A percentile compares a stretch with the other conserved stretches of the same genome.
Evolutionary conservation across 768 basidiomycete species (phyloP).

Genomic region (Kwoniella pini): DNA sequence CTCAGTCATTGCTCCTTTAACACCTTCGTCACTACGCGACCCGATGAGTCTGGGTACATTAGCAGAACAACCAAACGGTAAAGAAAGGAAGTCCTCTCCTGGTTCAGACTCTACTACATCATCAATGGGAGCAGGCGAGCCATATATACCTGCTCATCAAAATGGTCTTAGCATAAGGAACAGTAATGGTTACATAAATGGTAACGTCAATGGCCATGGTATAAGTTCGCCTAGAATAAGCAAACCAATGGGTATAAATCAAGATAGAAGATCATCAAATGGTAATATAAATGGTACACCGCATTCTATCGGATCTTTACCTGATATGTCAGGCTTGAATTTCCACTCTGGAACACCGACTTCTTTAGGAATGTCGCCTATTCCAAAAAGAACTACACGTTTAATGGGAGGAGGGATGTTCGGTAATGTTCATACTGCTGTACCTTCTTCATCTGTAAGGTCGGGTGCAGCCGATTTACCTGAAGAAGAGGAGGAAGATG

Average conservation of each 20-base stretch:
- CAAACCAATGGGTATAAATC: constrained; percentile 18
- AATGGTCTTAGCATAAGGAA: constrained; percentile 9
- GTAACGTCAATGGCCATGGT: no score
- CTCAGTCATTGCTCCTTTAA: constrained; percentile 41
- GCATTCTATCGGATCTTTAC: constrained; percentile 31
- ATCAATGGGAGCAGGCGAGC: constrained; percentile 43
- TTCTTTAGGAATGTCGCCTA: constrained; percentile 22
- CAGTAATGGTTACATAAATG: not conserved
- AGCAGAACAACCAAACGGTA: constrained; percentile 15
- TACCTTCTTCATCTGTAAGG: not conserved
- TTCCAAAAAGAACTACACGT: constrained; percentile 27
- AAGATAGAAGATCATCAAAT: constrained; percentile 14
- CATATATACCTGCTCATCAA: constrained; percentile 15
- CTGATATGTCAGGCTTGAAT: constrained; percentile 34
- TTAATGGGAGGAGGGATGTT: constrained; percentile 47
- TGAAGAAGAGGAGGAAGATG: constrained; percentile 43
- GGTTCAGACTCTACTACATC: constrained; percentile 48
- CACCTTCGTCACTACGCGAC: constrained; percentile 41
- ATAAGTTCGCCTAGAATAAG: constrained; percentile 2
- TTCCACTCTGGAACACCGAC: constrained; percentile 22
- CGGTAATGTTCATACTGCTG: constrained; percentile 6
- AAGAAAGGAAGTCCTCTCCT: constrained; percentile 43
- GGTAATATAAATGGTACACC: constrained; percentile 31
- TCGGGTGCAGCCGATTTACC: constrained; percentile 32
- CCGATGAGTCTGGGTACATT: constrained; percentile 27